Evolutionary conservation across 2,329 filamentous ascomycete species (phyloP).

Genomic region (Ophiostoma fasciatum): DNA sequence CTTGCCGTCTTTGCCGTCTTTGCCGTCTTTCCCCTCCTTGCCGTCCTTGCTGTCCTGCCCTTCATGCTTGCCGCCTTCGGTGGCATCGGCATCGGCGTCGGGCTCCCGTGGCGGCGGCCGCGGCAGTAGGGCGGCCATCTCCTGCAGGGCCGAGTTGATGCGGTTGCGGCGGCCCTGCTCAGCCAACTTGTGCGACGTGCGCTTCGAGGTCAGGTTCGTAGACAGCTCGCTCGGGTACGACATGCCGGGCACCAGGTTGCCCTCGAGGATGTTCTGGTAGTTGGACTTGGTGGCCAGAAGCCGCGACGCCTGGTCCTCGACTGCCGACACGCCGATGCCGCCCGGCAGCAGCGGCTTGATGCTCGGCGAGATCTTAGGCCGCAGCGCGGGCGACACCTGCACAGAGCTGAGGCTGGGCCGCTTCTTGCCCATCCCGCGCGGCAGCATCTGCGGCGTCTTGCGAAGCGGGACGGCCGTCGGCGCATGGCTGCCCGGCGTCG

Average conservation of each 20-base stretch:
- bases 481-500: constrained; percentile 38
- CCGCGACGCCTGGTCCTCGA: constrained; percentile 49
- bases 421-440: constrained; percentile 47
- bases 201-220: constrained; percentile 87
- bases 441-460: constrained; percentile 40
- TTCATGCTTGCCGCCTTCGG: constrained; percentile 19
- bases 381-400: constrained; percentile 71
- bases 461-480: too few species aligned
- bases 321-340: constrained; percentile 26
- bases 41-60: constrained; percentile 10
- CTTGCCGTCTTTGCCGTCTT: constrained; percentile 30
- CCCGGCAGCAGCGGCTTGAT: constrained; percentile 79
- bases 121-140: constrained; percentile 81
- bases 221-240: constrained; percentile 83
- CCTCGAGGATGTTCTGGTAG: constrained; percentile 93
- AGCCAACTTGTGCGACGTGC: constrained; percentile 94
- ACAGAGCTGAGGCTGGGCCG: constrained; percentile 55
- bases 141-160: constrained; percentile 84
- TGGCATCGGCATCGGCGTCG: constrained; percentile 9
- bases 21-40: constrained; percentile 27
- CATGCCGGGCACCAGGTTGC: constrained; percentile 77
- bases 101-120: constrained; percentile 16
- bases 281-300: constrained; percentile 90
- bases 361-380: constrained; percentile 82
- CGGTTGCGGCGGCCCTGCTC: constrained; percentile 91